Evolutionary conservation across 1,284 basidiomycete genomes (phyloP), one percentile per base, ranked within the genome.

Genomic region (Pyrrhoderma lamaoense): DNA sequence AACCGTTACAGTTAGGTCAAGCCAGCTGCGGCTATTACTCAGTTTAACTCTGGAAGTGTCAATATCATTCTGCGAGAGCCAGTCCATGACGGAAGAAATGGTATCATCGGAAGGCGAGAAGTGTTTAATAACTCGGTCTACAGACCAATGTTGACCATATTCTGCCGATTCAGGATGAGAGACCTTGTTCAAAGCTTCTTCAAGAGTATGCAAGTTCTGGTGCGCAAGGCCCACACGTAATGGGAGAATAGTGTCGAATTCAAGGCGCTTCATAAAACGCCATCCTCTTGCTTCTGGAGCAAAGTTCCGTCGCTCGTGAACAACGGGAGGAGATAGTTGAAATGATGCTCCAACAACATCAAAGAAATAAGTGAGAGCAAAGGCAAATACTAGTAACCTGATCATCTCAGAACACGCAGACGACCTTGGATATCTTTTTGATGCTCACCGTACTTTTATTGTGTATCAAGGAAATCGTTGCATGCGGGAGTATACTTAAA

Each of bases 91-190:
- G 0, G 62, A 57, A 1, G 57, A 56, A 45, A 72, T 53, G 0
- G 71, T 65, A 49, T 68, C 64, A 13, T 63, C 56, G 45, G 62
- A 63, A 0, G 74, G 73, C 18, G 68, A 61, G 53, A 77, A 73
- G 38, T 61, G 64, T 19, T 69, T 58, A 14, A 62, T 57, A 42
- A 76, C 56, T 21, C 69, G 62, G 21, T 61, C 49, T 0, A 67
- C 59, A 5, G 63, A 64, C 62, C 65, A 70, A 55, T 72, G 70
- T 49, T 67, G 58, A 5, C 67, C 70, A 52, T 68, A 72, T 37
- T 49, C 59, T 7, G 58, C 53, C 11, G 68, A 71, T 3, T 65
- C 57, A 11, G 71, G 70, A 55, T 71, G 64, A 2, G 70, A 61
- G 25, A 71, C 62, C 14, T 61, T 54, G 54, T 65, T 61, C 45